Evolutionary conservation across 1,284 basidiomycete genomes (phyloP).

Genomic region (Cystobasidium pallidum): DNA sequence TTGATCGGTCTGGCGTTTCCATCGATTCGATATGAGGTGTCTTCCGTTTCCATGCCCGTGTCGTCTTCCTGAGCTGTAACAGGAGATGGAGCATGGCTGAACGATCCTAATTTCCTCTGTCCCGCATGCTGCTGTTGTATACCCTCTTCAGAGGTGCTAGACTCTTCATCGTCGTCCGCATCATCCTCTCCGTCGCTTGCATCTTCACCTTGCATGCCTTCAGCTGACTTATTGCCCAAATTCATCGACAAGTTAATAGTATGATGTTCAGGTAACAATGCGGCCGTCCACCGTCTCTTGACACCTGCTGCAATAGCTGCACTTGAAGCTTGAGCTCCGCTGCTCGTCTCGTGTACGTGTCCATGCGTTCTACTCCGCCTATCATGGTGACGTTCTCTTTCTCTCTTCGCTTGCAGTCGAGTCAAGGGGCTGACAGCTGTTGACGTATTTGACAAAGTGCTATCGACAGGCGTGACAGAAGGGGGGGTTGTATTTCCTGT

Average conservation of each 20-base stretch:
- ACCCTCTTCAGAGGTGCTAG: not conserved
- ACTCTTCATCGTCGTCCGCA: not conserved
- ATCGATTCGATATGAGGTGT: slow-evolving; percentile 28
- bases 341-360: not conserved
- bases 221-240: not conserved
- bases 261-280: slow-evolving; percentile 39
- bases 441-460: slow-evolving; percentile 3
- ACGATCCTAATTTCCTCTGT: not conserved
- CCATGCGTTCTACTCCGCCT: slow-evolving; percentile 1
- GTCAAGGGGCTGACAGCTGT: slow-evolving; percentile 35
- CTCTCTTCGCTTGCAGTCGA: slow-evolving; percentile 37
- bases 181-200: not conserved
- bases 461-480: slow-evolving; percentile 4
- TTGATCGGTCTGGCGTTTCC: slow-evolving; percentile 35
- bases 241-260: slow-evolving; percentile 21
- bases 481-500: not conserved
- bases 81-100: not conserved
- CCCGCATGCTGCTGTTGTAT: not conserved
- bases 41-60: slow-evolving; percentile 36
- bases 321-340: not conserved
- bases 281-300: slow-evolving; percentile 38
- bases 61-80: not conserved
- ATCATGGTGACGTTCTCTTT: slow-evolving; percentile 29
- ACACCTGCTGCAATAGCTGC: slow-evolving; percentile 12
- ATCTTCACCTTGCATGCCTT: slow-evolving; percentile 4